Percentiles rank a stretch among this genome's conserved stretches.
Evolutionary conservation across 106 monocot genomes (phyloP).

Genomic region (Narthecium ossifragum): DNA sequence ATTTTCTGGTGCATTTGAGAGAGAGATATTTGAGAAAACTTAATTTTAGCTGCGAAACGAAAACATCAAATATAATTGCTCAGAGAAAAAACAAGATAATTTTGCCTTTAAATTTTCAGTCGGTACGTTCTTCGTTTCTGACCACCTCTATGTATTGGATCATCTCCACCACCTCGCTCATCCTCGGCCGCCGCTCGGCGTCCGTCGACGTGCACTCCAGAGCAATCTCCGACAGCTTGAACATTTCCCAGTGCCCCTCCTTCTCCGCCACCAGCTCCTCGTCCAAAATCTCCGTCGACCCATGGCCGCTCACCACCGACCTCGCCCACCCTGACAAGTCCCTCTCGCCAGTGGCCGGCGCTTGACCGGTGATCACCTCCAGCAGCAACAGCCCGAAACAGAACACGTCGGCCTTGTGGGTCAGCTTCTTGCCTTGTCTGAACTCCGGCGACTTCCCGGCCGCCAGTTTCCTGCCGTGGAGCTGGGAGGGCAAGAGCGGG

Average conservation of each 20-base stretch:
- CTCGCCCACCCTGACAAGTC: slow-evolving; percentile 34
- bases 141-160: slow-evolving; percentile 30
- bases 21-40: not conserved
- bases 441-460: slow-evolving; percentile 25
- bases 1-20: no score
- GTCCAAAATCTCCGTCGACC: slow-evolving; percentile 48
- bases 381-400: slow-evolving; percentile 47
- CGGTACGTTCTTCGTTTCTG: no score
- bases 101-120: no score
- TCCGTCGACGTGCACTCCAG: slow-evolving; percentile 28
- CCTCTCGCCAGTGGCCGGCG: slow-evolving; percentile 7
- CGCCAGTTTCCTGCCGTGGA: slow-evolving; percentile 13
- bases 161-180: slow-evolving; percentile 28
- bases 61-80: not conserved
- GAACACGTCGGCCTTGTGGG: slow-evolving; percentile 40
- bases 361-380: slow-evolving; percentile 44
- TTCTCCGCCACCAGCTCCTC: slow-evolving; percentile 29
- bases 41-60: not conserved
- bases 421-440: slow-evolving; percentile 16
- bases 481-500: slow-evolving; percentile 21
- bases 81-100: not conserved
- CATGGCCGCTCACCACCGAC: slow-evolving; percentile 11
- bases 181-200: slow-evolving; percentile 29
- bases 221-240: slow-evolving; percentile 35
- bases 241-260: slow-evolving; percentile 34